phyloP scores from a whole-genome alignment of 768 basidiomycete genomes.

The Tricholoma sp. region DNA sequence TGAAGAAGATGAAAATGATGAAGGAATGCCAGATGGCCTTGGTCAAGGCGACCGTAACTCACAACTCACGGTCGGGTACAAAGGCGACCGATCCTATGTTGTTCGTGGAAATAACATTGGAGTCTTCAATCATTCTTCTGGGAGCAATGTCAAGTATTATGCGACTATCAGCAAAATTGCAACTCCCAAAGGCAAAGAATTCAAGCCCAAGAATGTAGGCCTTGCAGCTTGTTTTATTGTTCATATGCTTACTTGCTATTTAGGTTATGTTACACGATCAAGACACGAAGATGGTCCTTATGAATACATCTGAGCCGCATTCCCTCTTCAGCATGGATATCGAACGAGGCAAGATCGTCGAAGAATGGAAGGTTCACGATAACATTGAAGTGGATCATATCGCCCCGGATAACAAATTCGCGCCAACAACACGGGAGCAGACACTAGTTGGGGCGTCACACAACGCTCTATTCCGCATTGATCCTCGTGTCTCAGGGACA shows the following conservation, averaged over 20 bases:
- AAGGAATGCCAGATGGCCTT: conserved; percentile 36
- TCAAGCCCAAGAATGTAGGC: conserved; percentile 79
- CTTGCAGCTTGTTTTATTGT: background rate
- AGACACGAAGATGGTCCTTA: conserved; percentile 92
- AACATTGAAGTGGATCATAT: conserved; percentile 83
- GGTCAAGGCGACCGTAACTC: conserved; percentile 71
- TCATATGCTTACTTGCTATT: conserved; percentile 7
- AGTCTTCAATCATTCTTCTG: conserved; percentile 73
- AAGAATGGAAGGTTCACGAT: conserved; percentile 98
- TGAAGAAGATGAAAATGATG: conserved; percentile 37
- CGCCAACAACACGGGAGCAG: conserved; percentile 87
- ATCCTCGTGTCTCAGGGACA: conserved; percentile 87
- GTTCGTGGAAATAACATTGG: conserved; percentile 90
- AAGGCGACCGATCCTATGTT: conserved; percentile 91
- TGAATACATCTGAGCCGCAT: conserved; percentile 76
- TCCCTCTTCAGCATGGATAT: conserved; percentile 90
- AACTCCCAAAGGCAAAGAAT: conserved; percentile 75
- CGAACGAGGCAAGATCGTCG: conserved; percentile 91
- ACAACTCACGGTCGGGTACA: conserved; percentile 90
- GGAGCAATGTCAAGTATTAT: conserved; percentile 74
- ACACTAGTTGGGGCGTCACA: conserved; percentile 91
- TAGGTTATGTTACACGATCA: conserved; percentile 97
- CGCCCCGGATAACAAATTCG: conserved; percentile 91
- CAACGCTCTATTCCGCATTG: conserved; percentile 96
- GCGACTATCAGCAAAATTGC: conserved; percentile 83